Evolutionary conservation across 805 yeast species (phyloP).

Genomic region (Candida tallmaniae): DNA sequence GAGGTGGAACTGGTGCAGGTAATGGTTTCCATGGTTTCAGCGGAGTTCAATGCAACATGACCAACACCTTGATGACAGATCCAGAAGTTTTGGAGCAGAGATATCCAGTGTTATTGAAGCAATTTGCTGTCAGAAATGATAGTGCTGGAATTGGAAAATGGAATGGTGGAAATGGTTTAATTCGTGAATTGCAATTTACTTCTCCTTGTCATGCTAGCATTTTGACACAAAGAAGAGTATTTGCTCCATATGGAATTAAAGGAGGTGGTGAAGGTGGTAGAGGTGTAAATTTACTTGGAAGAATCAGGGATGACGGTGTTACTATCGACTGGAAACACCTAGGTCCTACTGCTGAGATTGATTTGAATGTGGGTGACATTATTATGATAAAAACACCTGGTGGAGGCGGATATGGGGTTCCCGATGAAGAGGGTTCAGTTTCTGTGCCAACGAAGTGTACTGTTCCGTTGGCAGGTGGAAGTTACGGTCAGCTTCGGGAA

Average conservation of each 20-base stretch:
- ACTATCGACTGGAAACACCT: slow-evolving; percentile 22
- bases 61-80: slow-evolving; percentile 24
- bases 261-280: slow-evolving; percentile 22
- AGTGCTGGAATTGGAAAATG: slow-evolving; percentile 18
- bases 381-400: slow-evolving; percentile 74
- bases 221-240: slow-evolving; percentile 19
- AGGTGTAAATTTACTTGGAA: slow-evolving; percentile 35
- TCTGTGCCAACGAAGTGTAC: no score
- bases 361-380: slow-evolving; percentile 58
- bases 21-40: slow-evolving; percentile 17
- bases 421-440: slow-evolving; percentile 2
- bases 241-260: slow-evolving; percentile 27
- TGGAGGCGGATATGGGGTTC: slow-evolving; percentile 76
- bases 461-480: slow-evolving; percentile 16
- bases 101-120: slow-evolving; percentile 15
- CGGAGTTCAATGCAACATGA: slow-evolving; percentile 47
- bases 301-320: slow-evolving; percentile 22
- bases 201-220: slow-evolving; percentile 17
- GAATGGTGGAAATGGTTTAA: slow-evolving; percentile 19
- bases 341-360: slow-evolving; percentile 65
- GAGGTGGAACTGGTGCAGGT: slow-evolving; percentile 18
- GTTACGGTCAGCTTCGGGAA: slow-evolving; percentile 16
- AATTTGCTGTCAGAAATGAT: slow-evolving; percentile 13
- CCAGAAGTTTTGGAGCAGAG: slow-evolving; percentile 20
- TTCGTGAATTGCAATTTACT: slow-evolving; percentile 17